Conservation (phyloP, 768 basidiomycete species). For the Mycena sanguinolenta region DNA sequence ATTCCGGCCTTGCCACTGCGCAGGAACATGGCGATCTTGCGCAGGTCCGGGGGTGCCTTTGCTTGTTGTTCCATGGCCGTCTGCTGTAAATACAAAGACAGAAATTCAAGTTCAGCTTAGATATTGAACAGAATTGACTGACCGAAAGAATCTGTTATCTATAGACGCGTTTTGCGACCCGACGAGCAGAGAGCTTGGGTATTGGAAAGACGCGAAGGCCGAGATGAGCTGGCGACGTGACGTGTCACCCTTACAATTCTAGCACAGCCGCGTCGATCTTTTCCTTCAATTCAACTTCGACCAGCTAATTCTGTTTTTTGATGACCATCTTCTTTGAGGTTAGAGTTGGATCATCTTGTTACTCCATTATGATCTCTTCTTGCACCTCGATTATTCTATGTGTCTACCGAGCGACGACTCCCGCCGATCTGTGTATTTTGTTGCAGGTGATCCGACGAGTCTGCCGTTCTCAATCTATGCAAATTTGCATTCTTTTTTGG, state of each 20-base stretch:
- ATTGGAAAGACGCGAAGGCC: background rate
- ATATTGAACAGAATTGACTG: background rate
- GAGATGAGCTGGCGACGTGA: conserved; percentile 1
- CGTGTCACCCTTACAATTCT: background rate
- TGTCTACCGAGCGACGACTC: too few species aligned
- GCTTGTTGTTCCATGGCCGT: conserved; percentile 83
- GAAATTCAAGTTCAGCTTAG: background rate
- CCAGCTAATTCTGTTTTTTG: too few species aligned
- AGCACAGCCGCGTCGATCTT: too few species aligned
- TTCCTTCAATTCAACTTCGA: too few species aligned
- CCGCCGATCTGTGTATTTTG: too few species aligned
- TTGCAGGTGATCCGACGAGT: too few species aligned
- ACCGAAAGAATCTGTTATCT: background rate
- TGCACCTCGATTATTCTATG: too few species aligned
- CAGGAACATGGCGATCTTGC: conserved; percentile 88
- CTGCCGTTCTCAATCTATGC: too few species aligned
- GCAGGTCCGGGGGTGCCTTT: conserved; percentile 84
- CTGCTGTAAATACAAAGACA: conserved; percentile 36
- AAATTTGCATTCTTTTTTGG: too few species aligned
- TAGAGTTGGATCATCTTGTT: too few species aligned
- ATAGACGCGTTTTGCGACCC: conserved; percentile 16
- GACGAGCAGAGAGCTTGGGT: background rate
- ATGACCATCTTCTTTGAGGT: too few species aligned
- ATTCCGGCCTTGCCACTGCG: conserved; percentile 89
- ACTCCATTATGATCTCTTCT: too few species aligned